Conservation (phyloP, 371 early-diverging fungal species). For the Lichtheimia ornata region DNA sequence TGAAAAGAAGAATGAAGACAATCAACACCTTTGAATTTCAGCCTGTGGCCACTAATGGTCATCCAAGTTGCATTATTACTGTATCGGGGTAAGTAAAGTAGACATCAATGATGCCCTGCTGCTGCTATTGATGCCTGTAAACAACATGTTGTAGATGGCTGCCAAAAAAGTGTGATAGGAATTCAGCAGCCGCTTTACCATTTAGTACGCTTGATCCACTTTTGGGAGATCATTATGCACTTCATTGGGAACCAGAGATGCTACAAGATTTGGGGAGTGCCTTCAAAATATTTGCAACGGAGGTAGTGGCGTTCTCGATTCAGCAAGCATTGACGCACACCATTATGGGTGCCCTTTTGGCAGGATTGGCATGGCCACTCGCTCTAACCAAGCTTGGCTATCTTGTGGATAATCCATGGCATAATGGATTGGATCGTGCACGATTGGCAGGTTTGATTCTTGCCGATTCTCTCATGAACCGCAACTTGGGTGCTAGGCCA, state of each 20-base stretch:
- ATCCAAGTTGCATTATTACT: constrained; percentile 78
- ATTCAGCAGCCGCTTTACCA: constrained; percentile 74
- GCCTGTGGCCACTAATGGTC: constrained; percentile 62
- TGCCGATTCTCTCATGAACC: constrained; percentile 78
- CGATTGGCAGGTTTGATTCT: constrained; percentile 83
- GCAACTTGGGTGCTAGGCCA: constrained; percentile 82
- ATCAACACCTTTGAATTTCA: constrained; percentile 86
- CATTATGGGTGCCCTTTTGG: constrained; percentile 78
- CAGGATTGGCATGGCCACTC: constrained; percentile 88
- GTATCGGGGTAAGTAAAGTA: constrained; percentile 79
- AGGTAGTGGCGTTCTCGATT: constrained; percentile 82
- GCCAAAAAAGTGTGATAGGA: constrained; percentile 49
- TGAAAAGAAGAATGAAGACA: constrained; percentile 83
- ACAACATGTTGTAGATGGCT: constrained; percentile 33
- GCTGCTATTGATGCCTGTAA: not conserved
- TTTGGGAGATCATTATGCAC: constrained; percentile 79
- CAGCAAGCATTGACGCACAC: constrained; percentile 89
- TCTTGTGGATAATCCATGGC: constrained; percentile 96
- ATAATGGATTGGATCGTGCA: constrained; percentile 83
- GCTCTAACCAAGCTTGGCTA: constrained; percentile 89
- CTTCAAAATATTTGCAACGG: constrained; percentile 82
- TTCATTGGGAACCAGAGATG: constrained; percentile 89
- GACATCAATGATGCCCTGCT: constrained; percentile 25
- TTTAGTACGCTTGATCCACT: constrained; percentile 77
- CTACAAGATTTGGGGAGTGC: constrained; percentile 81